Base-by-base conservation (phyloP, 345 rosid genomes). In the Litchi chinensis region DNA sequence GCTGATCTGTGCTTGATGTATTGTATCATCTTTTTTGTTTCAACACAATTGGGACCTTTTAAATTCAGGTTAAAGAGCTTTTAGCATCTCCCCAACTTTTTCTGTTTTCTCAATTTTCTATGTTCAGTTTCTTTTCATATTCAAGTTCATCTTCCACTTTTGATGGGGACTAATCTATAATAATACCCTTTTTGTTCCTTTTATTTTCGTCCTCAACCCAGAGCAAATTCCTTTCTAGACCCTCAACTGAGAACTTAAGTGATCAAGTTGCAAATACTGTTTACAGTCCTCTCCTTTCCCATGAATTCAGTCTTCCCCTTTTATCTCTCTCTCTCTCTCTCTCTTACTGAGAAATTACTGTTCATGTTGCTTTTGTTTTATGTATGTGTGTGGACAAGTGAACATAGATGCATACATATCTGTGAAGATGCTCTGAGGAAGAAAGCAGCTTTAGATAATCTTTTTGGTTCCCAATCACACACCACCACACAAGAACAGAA, bases 401-500 rank as follows among this genome's bases (percentile, higher is more conserved):
- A 77, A 75, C 48, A 26, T 52, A 60, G 41, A 62, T 82, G 76
- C 85, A 71, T 82, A 44, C 82, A 85, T 72, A 59, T 79, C 65
- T 85, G 85, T 63, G 89, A 86, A 86, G 86, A 84, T 89, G 89
- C 90, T 77, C 79, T 85, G 85, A 73, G 78, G 66, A 76, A 76
- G 82, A 87, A 85, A 86, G 85, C 81, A 84, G 90, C 90, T 89
- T 89, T 83, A 40, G 81, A 79, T 78, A 50, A 79, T 84, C 87
- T 79, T 86, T 87, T 80, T 77, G 84, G 92, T 63, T 85, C 83
- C 89, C 89, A 86, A 81, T 83, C 90, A 84, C 82, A 82, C 70
- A 68, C 90, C 90, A 84, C 92, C 37, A 32, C 88, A 87, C 88
- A 84, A 60, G 90, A 83, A 74, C 89, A 89, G 90, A 86, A 87